Evolutionary conservation across 73 alveolate genomes (phyloP).

Genomic region (Durusdinium trenchii): DNA sequence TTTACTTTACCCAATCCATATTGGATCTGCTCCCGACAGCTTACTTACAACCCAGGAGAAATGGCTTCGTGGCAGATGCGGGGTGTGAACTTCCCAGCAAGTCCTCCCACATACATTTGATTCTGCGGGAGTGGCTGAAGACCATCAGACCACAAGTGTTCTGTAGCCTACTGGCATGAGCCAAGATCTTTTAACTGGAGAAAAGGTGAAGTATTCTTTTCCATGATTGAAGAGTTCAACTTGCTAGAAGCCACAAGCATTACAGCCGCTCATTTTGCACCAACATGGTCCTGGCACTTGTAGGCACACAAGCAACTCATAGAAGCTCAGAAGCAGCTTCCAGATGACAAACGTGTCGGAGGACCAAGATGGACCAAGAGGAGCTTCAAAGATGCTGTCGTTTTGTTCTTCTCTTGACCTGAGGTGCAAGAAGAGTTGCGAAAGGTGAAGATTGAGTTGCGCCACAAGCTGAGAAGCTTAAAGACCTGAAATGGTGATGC

Average conservation of each 20-base stretch:
- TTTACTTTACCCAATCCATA: not conserved
- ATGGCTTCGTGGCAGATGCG: conserved; percentile 94
- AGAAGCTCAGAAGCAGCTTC: conserved; percentile 57
- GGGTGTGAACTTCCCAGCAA: conserved; percentile 75
- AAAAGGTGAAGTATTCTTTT: no score
- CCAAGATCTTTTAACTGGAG: no score
- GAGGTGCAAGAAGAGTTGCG: conserved; percentile 75
- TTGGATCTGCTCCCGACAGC: not conserved
- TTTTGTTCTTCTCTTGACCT: not conserved
- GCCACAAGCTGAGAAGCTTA: not conserved
- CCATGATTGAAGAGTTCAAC: no score
- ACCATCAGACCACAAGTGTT: no score
- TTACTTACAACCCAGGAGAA: conserved; percentile 3
- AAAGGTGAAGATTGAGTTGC: conserved; percentile 67
- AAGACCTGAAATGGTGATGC: no score
- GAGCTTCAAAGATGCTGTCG: not conserved
- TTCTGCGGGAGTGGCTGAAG: no score
- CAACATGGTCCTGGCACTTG: no score
- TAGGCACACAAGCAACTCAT: conserved; percentile 69
- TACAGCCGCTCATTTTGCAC: no score
- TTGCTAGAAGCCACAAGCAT: no score
- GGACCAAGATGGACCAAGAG: not conserved
- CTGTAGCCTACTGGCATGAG: no score
- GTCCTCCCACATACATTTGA: conserved; percentile 56
- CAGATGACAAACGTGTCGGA: conserved; percentile 67